Evolutionary conservation across 2,329 filamentous ascomycete genomes (phyloP).

Genomic region (Talaromyces pinophilus): DNA sequence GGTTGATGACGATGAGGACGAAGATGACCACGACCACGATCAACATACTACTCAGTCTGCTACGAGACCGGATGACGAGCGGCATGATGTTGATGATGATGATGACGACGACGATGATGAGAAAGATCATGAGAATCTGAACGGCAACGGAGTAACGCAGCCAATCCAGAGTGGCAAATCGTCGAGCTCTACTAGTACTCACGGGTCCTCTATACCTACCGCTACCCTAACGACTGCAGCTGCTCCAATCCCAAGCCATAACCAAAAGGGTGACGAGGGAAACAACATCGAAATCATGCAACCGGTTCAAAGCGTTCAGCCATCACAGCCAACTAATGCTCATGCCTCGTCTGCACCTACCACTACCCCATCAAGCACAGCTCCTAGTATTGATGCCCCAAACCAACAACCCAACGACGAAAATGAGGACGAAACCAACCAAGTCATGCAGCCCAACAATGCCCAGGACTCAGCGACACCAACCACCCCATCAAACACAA

Average conservation of each 20-base stretch:
- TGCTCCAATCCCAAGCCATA: background rate
- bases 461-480: background rate
- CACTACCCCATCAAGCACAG: background rate
- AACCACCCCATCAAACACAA: background rate
- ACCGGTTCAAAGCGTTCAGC: background rate
- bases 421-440: background rate
- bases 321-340: background rate
- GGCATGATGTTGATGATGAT: conserved; percentile 1
- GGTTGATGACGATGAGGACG: background rate
- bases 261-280: background rate
- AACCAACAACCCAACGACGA: background rate
- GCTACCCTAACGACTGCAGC: background rate
- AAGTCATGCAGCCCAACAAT: background rate
- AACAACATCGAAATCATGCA: background rate
- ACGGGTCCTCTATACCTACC: background rate
- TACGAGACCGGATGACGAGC: background rate
- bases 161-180: background rate
- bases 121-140: background rate
- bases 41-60: background rate
- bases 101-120: conserved; percentile 6
- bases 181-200: background rate
- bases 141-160: background rate
- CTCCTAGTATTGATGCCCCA: background rate
- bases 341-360: background rate
- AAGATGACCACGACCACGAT: background rate